These are phyloP conservation scores for Starmerella riodocensis DNA, from an alignment of 805 yeast genomes.

Conservation along the genomic window DNA sequence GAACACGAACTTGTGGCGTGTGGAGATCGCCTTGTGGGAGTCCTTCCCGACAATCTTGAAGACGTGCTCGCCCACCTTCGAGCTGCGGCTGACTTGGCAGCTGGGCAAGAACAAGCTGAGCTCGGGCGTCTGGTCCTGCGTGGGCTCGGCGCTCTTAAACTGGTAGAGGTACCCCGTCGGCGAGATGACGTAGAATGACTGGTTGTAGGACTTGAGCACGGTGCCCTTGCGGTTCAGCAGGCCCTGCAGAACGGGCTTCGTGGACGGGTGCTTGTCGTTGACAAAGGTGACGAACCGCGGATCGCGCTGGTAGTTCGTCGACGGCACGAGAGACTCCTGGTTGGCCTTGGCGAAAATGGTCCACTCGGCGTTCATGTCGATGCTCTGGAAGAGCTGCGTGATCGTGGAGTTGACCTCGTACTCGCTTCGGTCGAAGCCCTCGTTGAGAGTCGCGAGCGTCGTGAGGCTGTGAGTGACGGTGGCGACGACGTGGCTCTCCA, in stretches of 20 bases:
- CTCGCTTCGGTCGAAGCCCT: conserved; percentile 25
- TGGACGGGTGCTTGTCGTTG: conserved; percentile 31
- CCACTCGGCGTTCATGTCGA: conserved; percentile 37
- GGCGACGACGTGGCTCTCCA: conserved; percentile 35
- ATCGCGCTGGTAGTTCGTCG: conserved; percentile 29
- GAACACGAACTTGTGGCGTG: conserved; percentile 30
- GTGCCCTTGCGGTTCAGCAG: conserved; percentile 34
- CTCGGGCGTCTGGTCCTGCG: conserved; percentile 29
- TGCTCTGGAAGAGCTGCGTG: conserved; percentile 25
- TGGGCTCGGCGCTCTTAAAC: conserved; percentile 14
- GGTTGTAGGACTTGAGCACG: conserved; percentile 32
- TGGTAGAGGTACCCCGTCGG: conserved; percentile 35
- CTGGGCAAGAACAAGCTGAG: conserved; percentile 38
- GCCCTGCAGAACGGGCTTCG: conserved; percentile 38
- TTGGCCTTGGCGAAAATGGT: conserved; percentile 29
- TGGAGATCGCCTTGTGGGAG: conserved; percentile 23
- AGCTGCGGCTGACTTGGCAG: conserved; percentile 30
- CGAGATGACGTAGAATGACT: conserved; percentile 37
- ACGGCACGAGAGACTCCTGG: conserved; percentile 27
- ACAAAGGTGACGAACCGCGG: conserved; percentile 29
- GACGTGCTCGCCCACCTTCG: conserved; percentile 30
- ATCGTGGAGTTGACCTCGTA: conserved; percentile 26
- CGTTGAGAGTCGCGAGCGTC: conserved; percentile 25
- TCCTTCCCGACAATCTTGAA: conserved; percentile 37
- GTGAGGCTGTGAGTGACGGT: conserved; percentile 32